These are phyloP conservation scores for Capronia americana DNA, from an alignment of 2,329 filamentous ascomycete species.

Conservation along the genomic window DNA sequence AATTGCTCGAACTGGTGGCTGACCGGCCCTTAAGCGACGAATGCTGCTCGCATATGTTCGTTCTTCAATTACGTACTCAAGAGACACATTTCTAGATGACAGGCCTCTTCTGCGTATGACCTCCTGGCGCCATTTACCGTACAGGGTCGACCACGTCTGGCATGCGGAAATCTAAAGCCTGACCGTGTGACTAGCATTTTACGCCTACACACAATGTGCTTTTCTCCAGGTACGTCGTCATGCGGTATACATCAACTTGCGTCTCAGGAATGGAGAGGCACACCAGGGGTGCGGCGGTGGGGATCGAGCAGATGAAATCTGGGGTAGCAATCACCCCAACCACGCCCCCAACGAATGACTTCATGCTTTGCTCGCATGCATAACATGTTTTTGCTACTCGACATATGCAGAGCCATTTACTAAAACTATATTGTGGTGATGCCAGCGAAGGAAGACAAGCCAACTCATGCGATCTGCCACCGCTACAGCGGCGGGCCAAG, in stretches of 20 bases:
- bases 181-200: not conserved
- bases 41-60: not conserved
- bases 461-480: not conserved
- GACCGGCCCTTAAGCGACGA: too few relatives aligned
- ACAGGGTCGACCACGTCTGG: not conserved
- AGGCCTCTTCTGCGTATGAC: not conserved
- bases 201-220: not conserved
- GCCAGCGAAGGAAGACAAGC: not conserved
- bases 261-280: not conserved
- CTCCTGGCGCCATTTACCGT: not conserved
- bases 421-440: not conserved
- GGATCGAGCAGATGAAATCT: not conserved
- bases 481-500: not conserved
- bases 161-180: not conserved
- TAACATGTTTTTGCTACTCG: not conserved
- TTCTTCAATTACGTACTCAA: not conserved
- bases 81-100: not conserved
- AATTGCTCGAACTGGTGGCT: not conserved
- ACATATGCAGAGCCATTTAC: not conserved
- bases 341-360: not conserved
- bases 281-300: not conserved
- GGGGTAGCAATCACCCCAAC: not conserved
- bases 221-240: not conserved
- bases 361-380: not conserved
- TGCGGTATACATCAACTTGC: not conserved